Evolutionary conservation across 2,329 filamentous ascomycete species (phyloP).

Genomic region (Botrytis byssoidea): DNA sequence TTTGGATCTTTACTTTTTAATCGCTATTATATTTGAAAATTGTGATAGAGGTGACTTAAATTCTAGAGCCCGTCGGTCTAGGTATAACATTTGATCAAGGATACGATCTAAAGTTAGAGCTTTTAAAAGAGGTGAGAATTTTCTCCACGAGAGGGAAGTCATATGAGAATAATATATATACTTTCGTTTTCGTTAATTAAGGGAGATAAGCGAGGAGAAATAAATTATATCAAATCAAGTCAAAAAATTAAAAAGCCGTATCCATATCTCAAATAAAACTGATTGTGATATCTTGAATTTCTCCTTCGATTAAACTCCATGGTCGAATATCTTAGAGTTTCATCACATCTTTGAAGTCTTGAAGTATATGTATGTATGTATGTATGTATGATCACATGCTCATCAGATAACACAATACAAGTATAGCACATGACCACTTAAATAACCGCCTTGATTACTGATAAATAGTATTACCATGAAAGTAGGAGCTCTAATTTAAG

Average conservation of each 20-base stretch:
- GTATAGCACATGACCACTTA: not conserved
- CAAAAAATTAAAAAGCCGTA: too few species aligned
- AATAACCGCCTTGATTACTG: not conserved
- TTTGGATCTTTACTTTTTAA: not conserved
- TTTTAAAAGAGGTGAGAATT: too few species aligned
- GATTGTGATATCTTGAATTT: not conserved
- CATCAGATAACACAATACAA: not conserved
- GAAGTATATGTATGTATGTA: too few species aligned
- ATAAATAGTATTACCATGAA: not conserved
- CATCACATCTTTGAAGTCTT: not conserved
- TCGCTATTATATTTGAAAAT: too few species aligned
- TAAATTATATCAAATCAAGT: too few species aligned
- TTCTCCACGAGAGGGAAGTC: too few species aligned
- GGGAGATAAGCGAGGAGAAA: not conserved
- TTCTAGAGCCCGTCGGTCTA: not conserved
- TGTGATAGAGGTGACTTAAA: not conserved
- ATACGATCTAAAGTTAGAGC: too few species aligned
- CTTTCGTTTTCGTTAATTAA: not conserved
- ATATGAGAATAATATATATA: too few species aligned
- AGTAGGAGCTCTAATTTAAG: too few species aligned
- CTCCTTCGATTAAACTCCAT: too few species aligned
- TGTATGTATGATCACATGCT: not conserved
- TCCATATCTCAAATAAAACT: too few species aligned
- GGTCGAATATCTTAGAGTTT: fast-evolving
- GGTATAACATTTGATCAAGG: too few species aligned